Evolutionary conservation across 305 asterid genomes (phyloP).

Genomic region (Petunia hybrid): DNA sequence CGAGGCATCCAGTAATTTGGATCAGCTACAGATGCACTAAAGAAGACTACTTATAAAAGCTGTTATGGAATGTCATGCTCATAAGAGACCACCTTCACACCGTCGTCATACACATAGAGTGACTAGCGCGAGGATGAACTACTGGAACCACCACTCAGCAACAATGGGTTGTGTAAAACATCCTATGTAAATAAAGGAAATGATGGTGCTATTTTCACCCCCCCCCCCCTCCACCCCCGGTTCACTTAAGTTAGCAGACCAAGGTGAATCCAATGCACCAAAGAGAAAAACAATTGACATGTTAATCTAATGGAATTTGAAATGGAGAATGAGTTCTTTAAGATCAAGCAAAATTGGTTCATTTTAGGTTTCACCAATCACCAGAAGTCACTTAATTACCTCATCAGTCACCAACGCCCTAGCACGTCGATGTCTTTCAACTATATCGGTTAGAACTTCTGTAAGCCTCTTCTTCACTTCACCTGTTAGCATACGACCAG

Average conservation of each 20-base stretch:
- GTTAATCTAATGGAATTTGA: background rate
- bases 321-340: conserved; percentile 6
- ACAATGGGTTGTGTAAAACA: background rate
- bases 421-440: conserved; percentile 82
- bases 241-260: conserved; percentile 4
- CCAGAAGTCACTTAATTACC: conserved; percentile 49
- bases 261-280: background rate
- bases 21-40: background rate
- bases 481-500: conserved; percentile 93
- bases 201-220: conserved; percentile 3
- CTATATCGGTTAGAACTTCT: conserved; percentile 79
- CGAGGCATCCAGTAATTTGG: background rate
- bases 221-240: background rate
- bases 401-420: conserved; percentile 93
- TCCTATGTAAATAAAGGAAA: background rate
- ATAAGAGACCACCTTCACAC: background rate
- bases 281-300: background rate
- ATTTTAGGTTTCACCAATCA: background rate
- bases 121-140: background rate
- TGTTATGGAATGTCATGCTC: background rate
- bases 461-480: conserved; percentile 84
- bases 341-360: background rate
- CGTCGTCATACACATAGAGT: background rate
- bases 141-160: background rate
- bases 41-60: background rate